Evolutionary conservation across 2,329 filamentous ascomycete genomes (phyloP).

Genomic region (Ophiostoma himal-ulmi): DNA sequence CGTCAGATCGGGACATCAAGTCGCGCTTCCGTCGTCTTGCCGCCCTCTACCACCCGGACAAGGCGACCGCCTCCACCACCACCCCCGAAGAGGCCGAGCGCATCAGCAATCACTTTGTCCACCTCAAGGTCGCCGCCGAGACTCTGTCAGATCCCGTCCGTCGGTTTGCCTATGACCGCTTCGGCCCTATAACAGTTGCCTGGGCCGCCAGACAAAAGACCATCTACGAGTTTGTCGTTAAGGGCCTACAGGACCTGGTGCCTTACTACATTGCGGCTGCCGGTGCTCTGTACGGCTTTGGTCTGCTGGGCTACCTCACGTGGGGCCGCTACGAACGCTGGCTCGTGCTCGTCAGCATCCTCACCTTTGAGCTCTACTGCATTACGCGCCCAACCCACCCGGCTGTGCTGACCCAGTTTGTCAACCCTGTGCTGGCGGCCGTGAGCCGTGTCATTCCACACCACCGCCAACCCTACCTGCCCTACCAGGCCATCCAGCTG

Average conservation of each 20-base stretch:
- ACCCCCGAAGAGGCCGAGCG: constrained; percentile 30
- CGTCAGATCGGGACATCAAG: constrained; percentile 72
- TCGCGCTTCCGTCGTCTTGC: constrained; percentile 75
- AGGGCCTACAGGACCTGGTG: constrained; percentile 53
- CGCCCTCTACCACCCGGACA: constrained; percentile 76
- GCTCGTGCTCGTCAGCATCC: constrained; percentile 50
- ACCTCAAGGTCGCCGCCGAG: constrained; percentile 77
- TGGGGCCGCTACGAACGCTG: constrained; percentile 62
- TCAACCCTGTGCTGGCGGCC: constrained; percentile 36
- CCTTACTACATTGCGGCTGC: constrained; percentile 58
- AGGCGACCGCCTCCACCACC: constrained; percentile 42
- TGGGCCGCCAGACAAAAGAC: constrained; percentile 50
- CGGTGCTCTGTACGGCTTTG: constrained; percentile 54
- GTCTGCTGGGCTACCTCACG: constrained; percentile 61
- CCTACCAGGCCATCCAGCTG: constrained; percentile 74
- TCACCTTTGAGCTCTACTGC: constrained; percentile 52
- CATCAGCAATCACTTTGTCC: constrained; percentile 60
- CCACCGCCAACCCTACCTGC: constrained; percentile 58
- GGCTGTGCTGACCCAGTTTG: constrained; percentile 31
- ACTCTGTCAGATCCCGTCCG: constrained; percentile 69
- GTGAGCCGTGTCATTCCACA: constrained; percentile 33
- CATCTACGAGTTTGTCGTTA: constrained; percentile 64
- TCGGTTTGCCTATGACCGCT: constrained; percentile 84
- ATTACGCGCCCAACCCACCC: constrained; percentile 52
- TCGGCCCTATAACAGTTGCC: constrained; percentile 66